A percentile compares a stretch with the other conserved stretches of the same genome.
Evolutionary conservation across 2,329 filamentous ascomycete species (phyloP).

Genomic region (Trichoderma harzianum): DNA sequence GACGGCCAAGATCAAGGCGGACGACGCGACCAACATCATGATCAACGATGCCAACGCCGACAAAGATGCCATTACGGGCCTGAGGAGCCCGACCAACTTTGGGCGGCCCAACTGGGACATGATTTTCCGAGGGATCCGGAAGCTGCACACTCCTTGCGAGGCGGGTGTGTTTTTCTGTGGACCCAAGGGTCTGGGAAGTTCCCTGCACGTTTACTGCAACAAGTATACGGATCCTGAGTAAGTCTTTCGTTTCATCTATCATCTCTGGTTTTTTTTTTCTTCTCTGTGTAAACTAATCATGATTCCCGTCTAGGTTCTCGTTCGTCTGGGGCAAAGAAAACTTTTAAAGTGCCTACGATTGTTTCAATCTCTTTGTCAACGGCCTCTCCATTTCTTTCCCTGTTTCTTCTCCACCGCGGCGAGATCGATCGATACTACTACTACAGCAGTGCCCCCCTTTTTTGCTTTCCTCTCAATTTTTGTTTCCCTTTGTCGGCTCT

Average conservation of each 20-base stretch:
- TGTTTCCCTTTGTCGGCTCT: background rate
- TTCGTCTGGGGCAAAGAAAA: constrained; percentile 70
- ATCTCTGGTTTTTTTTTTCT: background rate
- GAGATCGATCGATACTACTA: background rate
- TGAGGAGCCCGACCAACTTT: constrained; percentile 80
- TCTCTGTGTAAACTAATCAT: background rate
- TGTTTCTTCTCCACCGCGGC: background rate
- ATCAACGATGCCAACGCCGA: constrained; percentile 85
- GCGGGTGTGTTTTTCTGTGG: constrained; percentile 83
- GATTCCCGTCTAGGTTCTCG: constrained; percentile 46
- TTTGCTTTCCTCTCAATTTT: background rate
- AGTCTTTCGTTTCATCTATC: constrained; percentile 29
- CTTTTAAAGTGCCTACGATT: constrained; percentile 43
- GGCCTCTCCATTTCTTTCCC: background rate
- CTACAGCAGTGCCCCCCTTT: background rate
- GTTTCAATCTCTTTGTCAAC: background rate
- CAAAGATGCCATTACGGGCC: constrained; percentile 78
- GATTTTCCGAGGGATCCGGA: constrained; percentile 80
- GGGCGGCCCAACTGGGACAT: constrained; percentile 87
- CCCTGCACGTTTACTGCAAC: constrained; percentile 79
- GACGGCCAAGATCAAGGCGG: constrained; percentile 80
- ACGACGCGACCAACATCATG: constrained; percentile 89
- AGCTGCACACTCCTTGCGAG: constrained; percentile 70
- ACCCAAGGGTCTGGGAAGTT: constrained; percentile 73
- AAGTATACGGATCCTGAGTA: constrained; percentile 81